Evolutionary conservation across 1,139 yeast genomes (phyloP), one percentile per base, ranked within the genome.

Genomic region (Yarrowia galli): DNA sequence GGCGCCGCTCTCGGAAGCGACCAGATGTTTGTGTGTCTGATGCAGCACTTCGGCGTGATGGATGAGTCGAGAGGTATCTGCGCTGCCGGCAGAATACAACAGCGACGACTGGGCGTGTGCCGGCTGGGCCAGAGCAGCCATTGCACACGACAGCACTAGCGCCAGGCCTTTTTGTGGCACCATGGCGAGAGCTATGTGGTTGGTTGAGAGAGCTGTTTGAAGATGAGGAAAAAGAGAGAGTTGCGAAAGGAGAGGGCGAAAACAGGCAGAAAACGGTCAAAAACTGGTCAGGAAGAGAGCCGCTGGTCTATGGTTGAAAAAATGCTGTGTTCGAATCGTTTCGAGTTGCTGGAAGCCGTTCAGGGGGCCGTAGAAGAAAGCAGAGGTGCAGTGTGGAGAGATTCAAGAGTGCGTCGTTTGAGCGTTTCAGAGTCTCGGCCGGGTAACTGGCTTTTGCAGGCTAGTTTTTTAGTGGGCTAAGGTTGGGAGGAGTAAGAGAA

Each of bases 81-180:
- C 64, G 40, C 64, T 58, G 64, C 64, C 51, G 64, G 64, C 64
- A 58, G 64, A 58, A 13, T 58, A 58, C 42, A 58, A 20, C 20
- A 58, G 51, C 38, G 64, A 58, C 51, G 64, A 58, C 32, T 58
- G 64, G 8, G 64, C 23, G 40, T n/a, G 63, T 20, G 63, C 48
- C 42, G 64, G 64, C 40, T 58, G 64, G 25, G 64, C 64, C 64
- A 58, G 32, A 18, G 51, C 64, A 18, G 51, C 64, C 51, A 43
- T 18, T 28, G 64, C 64, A 43, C 64, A 43, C 51, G 40, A 58
- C 28, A 58, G 42, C 51, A 43, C 64, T 32, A 58, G 51, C 51
- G 64, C 64, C 64, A 58, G 64, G 64, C 64, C 64, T 58, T 58
- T 58, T 43, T 58, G 64, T 58, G 64, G 64, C 64, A 58, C 64